phyloP scores from a whole-genome alignment of 1,284 basidiomycete genomes.

The Apiotrichum laibachii region DNA sequence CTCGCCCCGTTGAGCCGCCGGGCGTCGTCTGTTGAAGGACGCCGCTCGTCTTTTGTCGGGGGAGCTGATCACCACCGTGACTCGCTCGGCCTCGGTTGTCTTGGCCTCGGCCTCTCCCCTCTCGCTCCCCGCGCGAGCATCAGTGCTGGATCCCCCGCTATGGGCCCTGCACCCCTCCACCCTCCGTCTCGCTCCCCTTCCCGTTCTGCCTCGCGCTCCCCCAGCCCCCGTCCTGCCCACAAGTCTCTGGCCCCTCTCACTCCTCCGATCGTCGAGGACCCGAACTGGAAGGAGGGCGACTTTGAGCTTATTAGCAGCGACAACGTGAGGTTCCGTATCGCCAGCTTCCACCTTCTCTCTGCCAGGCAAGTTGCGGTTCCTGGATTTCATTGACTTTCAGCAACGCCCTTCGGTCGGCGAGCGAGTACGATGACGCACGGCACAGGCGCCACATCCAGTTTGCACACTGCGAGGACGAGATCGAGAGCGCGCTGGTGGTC shows the following conservation, averaged over 20 bases:
- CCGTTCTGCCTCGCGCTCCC: not conserved
- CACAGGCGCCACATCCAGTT: conserved; percentile 7
- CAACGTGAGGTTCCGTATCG: conserved; percentile 10
- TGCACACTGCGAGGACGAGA: conserved; percentile 9
- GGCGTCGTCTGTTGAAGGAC: not conserved
- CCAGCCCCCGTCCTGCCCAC: not conserved
- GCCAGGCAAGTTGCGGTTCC: not conserved
- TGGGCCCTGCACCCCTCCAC: not conserved
- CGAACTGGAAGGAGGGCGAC: conserved; percentile 10
- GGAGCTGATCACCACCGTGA: not conserved
- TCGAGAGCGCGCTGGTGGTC: conserved; percentile 14
- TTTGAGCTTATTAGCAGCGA: conserved; percentile 13
- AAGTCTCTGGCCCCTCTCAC: not conserved
- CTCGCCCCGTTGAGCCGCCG: not conserved
- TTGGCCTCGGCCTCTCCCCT: not conserved
- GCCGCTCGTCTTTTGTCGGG: not conserved
- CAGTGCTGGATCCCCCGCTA: not conserved
- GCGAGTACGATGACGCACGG: conserved; percentile 1
- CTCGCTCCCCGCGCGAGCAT: not conserved
- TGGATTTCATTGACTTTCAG: not conserved
- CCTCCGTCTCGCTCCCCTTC: not conserved
- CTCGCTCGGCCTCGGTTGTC: not conserved
- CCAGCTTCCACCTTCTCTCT: conserved; percentile 4
- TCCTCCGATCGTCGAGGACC: not conserved
- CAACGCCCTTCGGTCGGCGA: conserved; percentile 8